Evolutionary conservation across 2,329 filamentous ascomycete genomes (phyloP).

Genomic region (Ophiognomonia clavigignenti-juglandacearum): DNA sequence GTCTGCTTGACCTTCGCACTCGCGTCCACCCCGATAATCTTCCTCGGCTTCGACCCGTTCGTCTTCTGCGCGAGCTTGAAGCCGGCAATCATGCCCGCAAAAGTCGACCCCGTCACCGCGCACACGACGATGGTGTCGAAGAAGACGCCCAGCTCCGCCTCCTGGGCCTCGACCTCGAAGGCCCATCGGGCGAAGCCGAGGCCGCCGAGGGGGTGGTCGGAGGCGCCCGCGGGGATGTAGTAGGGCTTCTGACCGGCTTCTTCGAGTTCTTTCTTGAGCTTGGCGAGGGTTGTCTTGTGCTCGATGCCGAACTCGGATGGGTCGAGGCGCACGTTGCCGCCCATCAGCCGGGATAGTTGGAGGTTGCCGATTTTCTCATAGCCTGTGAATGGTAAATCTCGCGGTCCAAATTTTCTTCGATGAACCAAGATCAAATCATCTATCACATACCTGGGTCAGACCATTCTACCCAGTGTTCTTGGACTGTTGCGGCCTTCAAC

Average conservation of each 20-base stretch:
- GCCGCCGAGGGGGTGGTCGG: slow-evolving; percentile 65
- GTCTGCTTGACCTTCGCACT: slow-evolving; percentile 57
- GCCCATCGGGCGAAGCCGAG: slow-evolving; percentile 68
- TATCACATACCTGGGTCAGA: slow-evolving; percentile 32
- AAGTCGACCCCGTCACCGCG: slow-evolving; percentile 65
- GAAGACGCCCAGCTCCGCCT: slow-evolving; percentile 55
- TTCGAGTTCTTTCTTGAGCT: slow-evolving; percentile 49
- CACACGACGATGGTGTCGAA: slow-evolving; percentile 67
- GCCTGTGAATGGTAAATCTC: slow-evolving; percentile 21
- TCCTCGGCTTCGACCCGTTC: slow-evolving; percentile 38
- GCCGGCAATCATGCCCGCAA: slow-evolving; percentile 68
- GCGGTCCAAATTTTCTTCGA: not conserved
- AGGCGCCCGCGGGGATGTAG: slow-evolving; percentile 67
- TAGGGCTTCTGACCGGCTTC: slow-evolving; percentile 56
- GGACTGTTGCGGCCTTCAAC: slow-evolving; percentile 51
- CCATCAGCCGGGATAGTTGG: slow-evolving; percentile 64
- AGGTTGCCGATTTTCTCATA: slow-evolving; percentile 68
- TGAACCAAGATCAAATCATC: no score
- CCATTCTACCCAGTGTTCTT: slow-evolving; percentile 67
- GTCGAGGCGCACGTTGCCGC: slow-evolving; percentile 58
- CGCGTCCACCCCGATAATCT: slow-evolving; percentile 64
- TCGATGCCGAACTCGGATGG: slow-evolving; percentile 61
- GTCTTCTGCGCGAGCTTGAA: slow-evolving; percentile 59
- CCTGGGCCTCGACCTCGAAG: slow-evolving; percentile 62
- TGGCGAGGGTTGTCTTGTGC: slow-evolving; percentile 57